Conservation (phyloP, 2,329 filamentous ascomycete genomes). For the Parafenestella ontariensis region DNA sequence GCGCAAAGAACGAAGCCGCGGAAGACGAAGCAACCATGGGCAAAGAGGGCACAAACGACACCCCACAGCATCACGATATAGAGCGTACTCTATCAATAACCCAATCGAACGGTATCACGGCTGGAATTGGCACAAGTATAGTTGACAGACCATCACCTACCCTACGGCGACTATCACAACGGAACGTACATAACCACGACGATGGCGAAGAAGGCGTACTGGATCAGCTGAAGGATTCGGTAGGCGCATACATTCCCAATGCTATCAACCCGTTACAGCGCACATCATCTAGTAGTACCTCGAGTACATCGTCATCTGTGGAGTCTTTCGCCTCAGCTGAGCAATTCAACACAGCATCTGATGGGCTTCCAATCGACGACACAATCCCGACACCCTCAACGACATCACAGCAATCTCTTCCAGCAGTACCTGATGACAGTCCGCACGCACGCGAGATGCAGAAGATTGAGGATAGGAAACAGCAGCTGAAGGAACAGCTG, state of each 20-base stretch:
- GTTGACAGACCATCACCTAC: conserved; percentile 36
- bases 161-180: conserved; percentile 30
- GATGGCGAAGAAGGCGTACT: conserved; percentile 18
- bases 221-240: conserved; percentile 16
- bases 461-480: conserved; percentile 66
- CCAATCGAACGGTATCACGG: conserved; percentile 44
- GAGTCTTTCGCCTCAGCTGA: conserved; percentile 54
- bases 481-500: conserved; percentile 67
- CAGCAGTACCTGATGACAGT: conserved; percentile 17
- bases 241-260: conserved; percentile 27
- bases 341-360: conserved; percentile 49
- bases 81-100: conserved; percentile 34
- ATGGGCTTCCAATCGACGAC: conserved; percentile 33
- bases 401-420: conserved; percentile 31
- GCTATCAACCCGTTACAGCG: conserved; percentile 37
- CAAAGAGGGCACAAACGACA: conserved; percentile 24
- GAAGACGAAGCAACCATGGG: conserved; percentile 21
- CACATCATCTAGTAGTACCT: conserved; percentile 35
- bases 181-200: conserved; percentile 11
- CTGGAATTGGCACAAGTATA: conserved; percentile 48
- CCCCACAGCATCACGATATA: conserved; percentile 21
- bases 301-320: conserved; percentile 30
- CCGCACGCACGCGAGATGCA: conserved; percentile 61
- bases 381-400: conserved; percentile 36
- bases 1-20: conserved; percentile 55